phyloP scores from a whole-genome alignment of 139 green algal species.

The Chlamydomonas applanata region DNA sequence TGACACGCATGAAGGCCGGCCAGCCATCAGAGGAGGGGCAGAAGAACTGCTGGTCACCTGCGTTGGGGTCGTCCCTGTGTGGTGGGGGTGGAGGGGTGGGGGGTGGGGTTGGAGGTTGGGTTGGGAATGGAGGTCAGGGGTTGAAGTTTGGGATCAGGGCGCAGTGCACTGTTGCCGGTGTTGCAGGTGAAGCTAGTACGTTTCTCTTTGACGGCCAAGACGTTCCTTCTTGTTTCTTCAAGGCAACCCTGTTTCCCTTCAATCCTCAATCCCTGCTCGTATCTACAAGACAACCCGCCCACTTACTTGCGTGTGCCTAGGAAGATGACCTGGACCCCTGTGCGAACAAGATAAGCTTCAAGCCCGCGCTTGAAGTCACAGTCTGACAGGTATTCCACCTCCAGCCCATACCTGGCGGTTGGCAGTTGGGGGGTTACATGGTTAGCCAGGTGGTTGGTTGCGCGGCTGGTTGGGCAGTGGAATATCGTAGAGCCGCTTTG shows the following conservation, averaged over 20 bases:
- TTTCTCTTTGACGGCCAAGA: no score
- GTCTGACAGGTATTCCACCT: slow-evolving; percentile 54
- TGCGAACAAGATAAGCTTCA: slow-evolving; percentile 44
- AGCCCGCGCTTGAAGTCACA: slow-evolving; percentile 77
- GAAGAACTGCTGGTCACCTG: slow-evolving; percentile 82
- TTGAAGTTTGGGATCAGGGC: no score
- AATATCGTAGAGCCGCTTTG: no score
- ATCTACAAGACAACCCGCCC: no score
- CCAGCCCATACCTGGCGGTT: slow-evolving; percentile 53
- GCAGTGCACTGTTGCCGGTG: no score
- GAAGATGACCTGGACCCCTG: slow-evolving; percentile 66
- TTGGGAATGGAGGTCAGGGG: background rate
- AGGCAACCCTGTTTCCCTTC: no score
- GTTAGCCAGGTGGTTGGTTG: no score
- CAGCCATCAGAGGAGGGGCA: slow-evolving; percentile 82
- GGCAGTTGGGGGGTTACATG: no score
- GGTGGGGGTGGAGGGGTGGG: background rate
- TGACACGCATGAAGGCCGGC: slow-evolving; percentile 97
- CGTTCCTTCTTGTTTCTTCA: no score
- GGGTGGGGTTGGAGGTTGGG: background rate
- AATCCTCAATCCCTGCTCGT: no score
- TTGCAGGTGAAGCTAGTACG: no score
- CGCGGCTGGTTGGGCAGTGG: no score
- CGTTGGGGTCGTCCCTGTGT: slow-evolving; percentile 82
- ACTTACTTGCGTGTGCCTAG: slow-evolving; percentile 76